Evolutionary conservation across 2,329 filamentous ascomycete genomes (phyloP), one percentile per base, ranked within the genome.

Genomic region (Cladosporium sphaerospermum): DNA sequence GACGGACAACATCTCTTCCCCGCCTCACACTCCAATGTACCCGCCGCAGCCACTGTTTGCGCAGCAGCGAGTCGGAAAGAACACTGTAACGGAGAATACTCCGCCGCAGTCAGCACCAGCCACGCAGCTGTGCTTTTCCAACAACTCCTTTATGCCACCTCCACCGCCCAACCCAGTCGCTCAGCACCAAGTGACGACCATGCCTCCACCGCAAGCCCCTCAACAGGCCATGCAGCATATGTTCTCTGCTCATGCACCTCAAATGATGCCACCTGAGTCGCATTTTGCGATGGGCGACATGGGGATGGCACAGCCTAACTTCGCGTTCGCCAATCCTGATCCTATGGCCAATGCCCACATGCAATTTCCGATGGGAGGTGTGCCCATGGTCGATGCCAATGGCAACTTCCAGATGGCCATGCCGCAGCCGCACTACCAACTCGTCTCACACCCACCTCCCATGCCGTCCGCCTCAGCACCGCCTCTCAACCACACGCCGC

Each of bases 61-160:
- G 57, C 67, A 65, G 39, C 68, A 68, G 14, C 61, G 64, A 8
- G 57, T 67, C 10, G 64, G 62, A 53, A 59, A 58, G 63, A 59
- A 62, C 28, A 61, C 64, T 8, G 64, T 67, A 36, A 72, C 70
- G 53, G 73, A 72, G 45, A 73, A 76, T 54, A 76, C 75, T 3
- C 75, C 75, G 36, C 75, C 75, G 7, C 75, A 77, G 56, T 77
- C 75, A 23, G 75, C 75, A 36, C 75, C 75, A 11, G 73, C 75
- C 2, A 71, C 69, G n/a, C 75, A 77, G 56, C 71, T 75, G 59
- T 69, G 63, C 43, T 78, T 78, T 54, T 66, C 71, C 13, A 34
- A 2, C 4, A 63, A 63, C 9, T 62, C 62, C 28, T 71, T 69
- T 52, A 68, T 70, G 63, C 50, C 56, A 31, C 52, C 55, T 14